Evolutionary conservation across 371 early-diverging fungal species (phyloP).

Genomic region (Lichtheimia hyalospora): DNA sequence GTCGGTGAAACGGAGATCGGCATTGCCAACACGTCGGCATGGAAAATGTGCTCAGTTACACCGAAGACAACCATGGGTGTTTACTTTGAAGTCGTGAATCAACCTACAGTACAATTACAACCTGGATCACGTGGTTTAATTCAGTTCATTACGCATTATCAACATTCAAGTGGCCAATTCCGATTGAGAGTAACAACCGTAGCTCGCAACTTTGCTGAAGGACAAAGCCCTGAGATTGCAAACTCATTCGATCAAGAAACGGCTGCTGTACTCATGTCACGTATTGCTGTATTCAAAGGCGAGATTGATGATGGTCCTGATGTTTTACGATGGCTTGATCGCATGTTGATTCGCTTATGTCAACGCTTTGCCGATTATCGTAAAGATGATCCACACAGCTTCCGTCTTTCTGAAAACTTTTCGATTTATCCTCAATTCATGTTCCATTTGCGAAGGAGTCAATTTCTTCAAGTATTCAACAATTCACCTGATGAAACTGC

Average conservation of each 20-base stretch:
- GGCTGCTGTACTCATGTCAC: conserved; percentile 97
- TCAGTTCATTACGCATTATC: conserved; percentile 95
- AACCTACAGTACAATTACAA: conserved; percentile 78
- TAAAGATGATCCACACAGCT: conserved; percentile 93
- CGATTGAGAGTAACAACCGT: conserved; percentile 95
- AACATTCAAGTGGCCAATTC: conserved; percentile 90
- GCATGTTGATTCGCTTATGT: conserved; percentile 98
- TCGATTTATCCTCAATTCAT: conserved; percentile 99
- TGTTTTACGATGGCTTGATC: conserved; percentile 98
- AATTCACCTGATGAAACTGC: conserved; percentile 99
- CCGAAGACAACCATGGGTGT: conserved; percentile 86
- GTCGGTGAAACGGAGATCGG: conserved; percentile 99
- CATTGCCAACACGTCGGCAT: conserved; percentile 92
- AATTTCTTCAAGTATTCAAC: conserved; percentile 99
- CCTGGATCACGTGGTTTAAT: conserved; percentile 90
- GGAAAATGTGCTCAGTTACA: conserved; percentile 92
- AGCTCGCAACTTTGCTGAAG: conserved; percentile 92
- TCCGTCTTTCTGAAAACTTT: conserved; percentile 94
- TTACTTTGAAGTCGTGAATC: conserved; percentile 96
- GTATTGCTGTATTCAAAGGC: conserved; percentile 97
- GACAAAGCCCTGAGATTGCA: conserved; percentile 85
- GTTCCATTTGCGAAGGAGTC: conserved; percentile 98
- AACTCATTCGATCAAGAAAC: conserved; percentile 99
- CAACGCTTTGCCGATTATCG: conserved; percentile 96
- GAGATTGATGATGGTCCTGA: conserved; percentile 98